A percentile compares a stretch with the other conserved stretches of the same genome.
Conservation (phyloP, 1,284 basidiomycete genomes). For the Exobasidium rhododendri region DNA sequence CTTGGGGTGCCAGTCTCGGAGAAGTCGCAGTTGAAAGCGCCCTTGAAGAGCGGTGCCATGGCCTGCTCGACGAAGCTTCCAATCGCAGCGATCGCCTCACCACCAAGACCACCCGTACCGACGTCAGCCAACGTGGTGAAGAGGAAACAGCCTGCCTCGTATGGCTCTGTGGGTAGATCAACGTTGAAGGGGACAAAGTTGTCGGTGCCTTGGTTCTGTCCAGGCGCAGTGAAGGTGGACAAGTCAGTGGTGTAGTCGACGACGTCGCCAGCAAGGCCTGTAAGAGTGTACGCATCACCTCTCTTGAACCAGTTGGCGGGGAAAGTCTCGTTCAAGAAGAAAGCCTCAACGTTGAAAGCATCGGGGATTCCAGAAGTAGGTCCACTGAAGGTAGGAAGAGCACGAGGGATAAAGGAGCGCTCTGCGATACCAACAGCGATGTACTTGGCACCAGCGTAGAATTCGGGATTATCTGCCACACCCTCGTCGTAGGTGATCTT, state of each 20-base stretch:
- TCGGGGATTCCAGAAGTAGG: conserved; percentile 9
- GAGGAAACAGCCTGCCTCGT: conserved; percentile 13
- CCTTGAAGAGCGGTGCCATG: conserved; percentile 17
- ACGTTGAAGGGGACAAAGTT: conserved; percentile 14
- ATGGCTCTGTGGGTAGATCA: conserved; percentile 14
- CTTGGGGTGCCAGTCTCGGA: not conserved
- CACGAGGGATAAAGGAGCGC: conserved; percentile 14
- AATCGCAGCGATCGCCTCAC: conserved; percentile 10
- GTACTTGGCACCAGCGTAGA: conserved; percentile 14
- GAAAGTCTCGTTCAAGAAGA: conserved; percentile 20
- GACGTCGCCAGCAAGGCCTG: conserved; percentile 14
- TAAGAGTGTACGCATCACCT: conserved; percentile 10
- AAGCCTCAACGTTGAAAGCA: conserved; percentile 15
- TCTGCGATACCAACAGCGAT: conserved; percentile 11
- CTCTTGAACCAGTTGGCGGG: conserved; percentile 18
- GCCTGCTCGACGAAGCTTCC: conserved; percentile 10
- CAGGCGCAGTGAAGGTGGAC: conserved; percentile 9
- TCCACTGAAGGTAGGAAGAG: conserved; percentile 12
- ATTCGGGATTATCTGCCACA: conserved; percentile 16
- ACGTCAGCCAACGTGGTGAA: conserved; percentile 13
- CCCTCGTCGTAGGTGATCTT: conserved; percentile 8
- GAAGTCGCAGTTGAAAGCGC: conserved; percentile 16
- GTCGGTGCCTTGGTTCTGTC: conserved; percentile 3
- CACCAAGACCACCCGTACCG: conserved; percentile 12
- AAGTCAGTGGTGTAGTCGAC: conserved; percentile 13